phyloP scores from a whole-genome alignment of 352 stramenopile genomes.

The Phytophthora podocarpi region DNA sequence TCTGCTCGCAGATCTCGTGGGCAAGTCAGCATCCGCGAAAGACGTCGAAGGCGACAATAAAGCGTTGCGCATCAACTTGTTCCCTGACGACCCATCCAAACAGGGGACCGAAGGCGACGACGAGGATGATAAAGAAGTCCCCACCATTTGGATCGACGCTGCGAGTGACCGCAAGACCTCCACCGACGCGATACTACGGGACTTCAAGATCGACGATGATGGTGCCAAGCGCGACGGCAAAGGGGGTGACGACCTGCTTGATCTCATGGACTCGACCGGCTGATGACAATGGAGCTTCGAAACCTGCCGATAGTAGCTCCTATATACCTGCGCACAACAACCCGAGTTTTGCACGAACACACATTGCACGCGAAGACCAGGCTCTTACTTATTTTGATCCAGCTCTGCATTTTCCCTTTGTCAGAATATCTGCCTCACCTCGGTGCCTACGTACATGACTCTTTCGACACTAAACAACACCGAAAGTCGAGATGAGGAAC shows the following conservation, averaged over 20 bases:
- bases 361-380: not conserved
- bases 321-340: too few relatives aligned
- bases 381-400: constrained; percentile 20
- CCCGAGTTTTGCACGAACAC: too few relatives aligned
- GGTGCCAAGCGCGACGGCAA: constrained; percentile 48
- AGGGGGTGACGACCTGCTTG: constrained; percentile 78
- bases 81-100: constrained; percentile 61
- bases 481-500: not conserved
- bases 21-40: constrained; percentile 53
- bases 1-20: constrained; percentile 56
- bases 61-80: constrained; percentile 79
- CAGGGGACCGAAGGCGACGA: constrained; percentile 44
- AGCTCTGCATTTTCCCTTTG: constrained; percentile 22
- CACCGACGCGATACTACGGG: constrained; percentile 52
- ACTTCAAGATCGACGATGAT: constrained; percentile 70
- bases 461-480: constrained; percentile 21
- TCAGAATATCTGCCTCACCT: not conserved
- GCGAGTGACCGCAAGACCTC: constrained; percentile 70
- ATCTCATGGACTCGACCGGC: constrained; percentile 87
- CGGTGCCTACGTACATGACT: not conserved
- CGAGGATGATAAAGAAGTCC: constrained; percentile 66
- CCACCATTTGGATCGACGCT: constrained; percentile 84
- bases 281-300: constrained; percentile 5
- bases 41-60: constrained; percentile 57
- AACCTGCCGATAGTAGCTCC: not conserved